Evolutionary conservation across 1,284 basidiomycete species (phyloP).

Genomic region (Trametes sp.): DNA sequence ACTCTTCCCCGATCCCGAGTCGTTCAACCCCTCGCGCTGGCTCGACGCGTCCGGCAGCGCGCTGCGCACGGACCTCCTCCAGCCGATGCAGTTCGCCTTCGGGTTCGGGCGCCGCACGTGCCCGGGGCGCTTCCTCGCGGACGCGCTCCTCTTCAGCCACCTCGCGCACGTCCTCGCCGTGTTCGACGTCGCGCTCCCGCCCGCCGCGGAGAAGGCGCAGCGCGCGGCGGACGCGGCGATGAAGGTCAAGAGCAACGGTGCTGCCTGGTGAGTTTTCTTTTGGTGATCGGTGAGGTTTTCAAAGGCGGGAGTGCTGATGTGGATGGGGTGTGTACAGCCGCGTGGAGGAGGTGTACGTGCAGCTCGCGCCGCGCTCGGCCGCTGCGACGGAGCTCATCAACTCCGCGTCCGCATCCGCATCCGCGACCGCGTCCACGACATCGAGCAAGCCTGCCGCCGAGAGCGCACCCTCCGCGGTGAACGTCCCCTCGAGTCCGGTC

Average conservation of each 20-base stretch:
- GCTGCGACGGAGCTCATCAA: constrained; percentile 21
- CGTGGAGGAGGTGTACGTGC: constrained; percentile 25
- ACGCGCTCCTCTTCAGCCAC: constrained; percentile 33
- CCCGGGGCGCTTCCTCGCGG: constrained; percentile 31
- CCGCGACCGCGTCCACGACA: not conserved
- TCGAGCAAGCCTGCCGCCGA: no score
- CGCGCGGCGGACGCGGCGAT: constrained; percentile 22
- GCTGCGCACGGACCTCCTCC: constrained; percentile 28
- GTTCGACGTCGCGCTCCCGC: constrained; percentile 28
- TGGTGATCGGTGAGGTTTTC: not conserved
- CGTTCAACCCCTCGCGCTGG: constrained; percentile 32
- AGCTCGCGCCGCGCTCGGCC: constrained; percentile 16
- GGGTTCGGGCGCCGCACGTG: constrained; percentile 30
- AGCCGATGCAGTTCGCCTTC: constrained; percentile 42
- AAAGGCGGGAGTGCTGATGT: not conserved
- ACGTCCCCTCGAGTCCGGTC: not conserved
- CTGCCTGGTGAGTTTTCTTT: constrained; percentile 27
- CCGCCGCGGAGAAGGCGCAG: constrained; percentile 16
- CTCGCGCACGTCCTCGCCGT: constrained; percentile 25
- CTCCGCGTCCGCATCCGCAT: constrained; percentile 1
- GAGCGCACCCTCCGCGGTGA: no score
- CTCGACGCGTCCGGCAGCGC: constrained; percentile 20
- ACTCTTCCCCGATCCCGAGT: constrained; percentile 33
- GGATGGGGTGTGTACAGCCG: constrained; percentile 13
- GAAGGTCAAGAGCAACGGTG: constrained; percentile 30